Percentiles rank a stretch among this genome's conserved stretches.
Evolutionary conservation across 495 filamentous ascomycete genomes (phyloP).

Genomic region (Coniosporium apollinis): DNA sequence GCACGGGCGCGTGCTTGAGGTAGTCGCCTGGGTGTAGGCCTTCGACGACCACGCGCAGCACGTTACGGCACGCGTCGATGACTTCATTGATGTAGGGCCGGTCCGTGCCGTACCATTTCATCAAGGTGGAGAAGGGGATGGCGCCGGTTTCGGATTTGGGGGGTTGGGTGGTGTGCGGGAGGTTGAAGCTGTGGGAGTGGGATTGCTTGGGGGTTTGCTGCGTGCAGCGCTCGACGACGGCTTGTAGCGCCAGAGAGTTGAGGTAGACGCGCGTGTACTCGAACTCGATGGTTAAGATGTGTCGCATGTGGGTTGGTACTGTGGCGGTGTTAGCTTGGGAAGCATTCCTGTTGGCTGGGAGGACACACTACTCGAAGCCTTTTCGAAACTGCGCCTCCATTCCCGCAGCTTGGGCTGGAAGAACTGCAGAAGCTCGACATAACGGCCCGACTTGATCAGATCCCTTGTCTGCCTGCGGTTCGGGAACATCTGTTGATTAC

Average conservation of each 20-base stretch:
- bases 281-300: constrained; percentile 63
- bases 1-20: constrained; percentile 79
- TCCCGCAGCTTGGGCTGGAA: constrained; percentile 59
- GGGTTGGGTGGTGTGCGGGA: constrained; percentile 34
- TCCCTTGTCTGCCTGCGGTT: constrained; percentile 70
- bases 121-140: constrained; percentile 34
- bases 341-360: constrained; percentile 25
- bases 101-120: constrained; percentile 42
- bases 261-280: constrained; percentile 46
- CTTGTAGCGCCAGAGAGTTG: constrained; percentile 85
- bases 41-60: constrained; percentile 69
- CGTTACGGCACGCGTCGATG: constrained; percentile 68
- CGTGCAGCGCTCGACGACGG: constrained; percentile 84
- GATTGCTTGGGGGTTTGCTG: constrained; percentile 29
- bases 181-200: constrained; percentile 20
- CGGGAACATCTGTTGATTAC: constrained; percentile 69
- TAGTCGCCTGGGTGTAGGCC: constrained; percentile 66
- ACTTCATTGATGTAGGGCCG: constrained; percentile 77
- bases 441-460: constrained; percentile 69
- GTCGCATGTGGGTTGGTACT: constrained; percentile 62
- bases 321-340: constrained; percentile 13
- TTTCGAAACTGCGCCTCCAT: constrained; percentile 62
- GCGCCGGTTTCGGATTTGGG: constrained; percentile 26
- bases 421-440: constrained; percentile 59
- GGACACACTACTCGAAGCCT: constrained; percentile 19